phyloP scores from a whole-genome alignment of 2,329 filamentous ascomycete species.

The Camillea tinctor region DNA sequence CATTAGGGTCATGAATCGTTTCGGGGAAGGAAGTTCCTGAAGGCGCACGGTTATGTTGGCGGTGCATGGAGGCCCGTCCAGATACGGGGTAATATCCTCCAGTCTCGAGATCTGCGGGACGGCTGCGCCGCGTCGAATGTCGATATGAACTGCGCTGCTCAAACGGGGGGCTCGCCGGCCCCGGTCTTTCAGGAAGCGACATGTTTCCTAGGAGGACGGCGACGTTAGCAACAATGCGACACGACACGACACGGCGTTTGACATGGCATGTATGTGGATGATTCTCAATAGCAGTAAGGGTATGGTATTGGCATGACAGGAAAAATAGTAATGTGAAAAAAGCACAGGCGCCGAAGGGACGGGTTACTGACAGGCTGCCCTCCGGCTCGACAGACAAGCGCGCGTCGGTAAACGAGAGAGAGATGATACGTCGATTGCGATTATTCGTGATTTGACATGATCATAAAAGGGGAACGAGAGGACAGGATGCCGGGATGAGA shows the following conservation, averaged over 20 bases:
- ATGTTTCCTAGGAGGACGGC: conserved; percentile 43
- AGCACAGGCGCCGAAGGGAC: no score
- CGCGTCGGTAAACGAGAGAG: neutral
- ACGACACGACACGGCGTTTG: neutral
- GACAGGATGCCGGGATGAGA: neutral
- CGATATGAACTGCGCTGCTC: conserved; percentile 65
- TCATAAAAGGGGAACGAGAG: neutral
- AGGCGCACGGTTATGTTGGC: conserved; percentile 52
- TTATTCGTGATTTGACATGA: neutral
- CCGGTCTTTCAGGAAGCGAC: conserved; percentile 65
- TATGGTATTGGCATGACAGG: conserved; percentile 11
- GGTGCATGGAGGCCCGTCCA: conserved; percentile 34
- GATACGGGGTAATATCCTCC: conserved; percentile 49
- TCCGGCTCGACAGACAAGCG: conserved; percentile 1
- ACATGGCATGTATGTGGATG: neutral
- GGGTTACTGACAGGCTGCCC: conserved; percentile 8
- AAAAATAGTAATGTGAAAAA: conserved; percentile 2
- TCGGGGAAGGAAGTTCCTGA: conserved; percentile 60
- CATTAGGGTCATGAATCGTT: conserved; percentile 54
- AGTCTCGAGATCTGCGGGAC: conserved; percentile 69
- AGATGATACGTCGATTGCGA: neutral
- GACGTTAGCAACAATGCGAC: conserved; percentile 14
- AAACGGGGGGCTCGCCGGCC: conserved; percentile 54
- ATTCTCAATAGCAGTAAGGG: neutral
- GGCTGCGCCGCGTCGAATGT: conserved; percentile 65